phyloP scores from a whole-genome alignment of 2,329 filamentous ascomycete genomes.

The Endothia cerciana region DNA sequence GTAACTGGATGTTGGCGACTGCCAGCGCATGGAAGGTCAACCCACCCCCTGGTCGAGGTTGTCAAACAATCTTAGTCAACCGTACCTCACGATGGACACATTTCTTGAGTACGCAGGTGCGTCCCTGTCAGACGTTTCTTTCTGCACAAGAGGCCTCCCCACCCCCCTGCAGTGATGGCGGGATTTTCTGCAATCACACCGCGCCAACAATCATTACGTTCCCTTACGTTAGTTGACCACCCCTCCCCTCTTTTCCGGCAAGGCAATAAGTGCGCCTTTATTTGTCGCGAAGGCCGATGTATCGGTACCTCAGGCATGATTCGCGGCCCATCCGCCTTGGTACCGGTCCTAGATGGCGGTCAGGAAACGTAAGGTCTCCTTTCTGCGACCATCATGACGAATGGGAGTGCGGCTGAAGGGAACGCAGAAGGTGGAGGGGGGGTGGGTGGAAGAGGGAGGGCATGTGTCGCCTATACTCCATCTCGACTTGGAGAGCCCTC shows the following conservation, averaged over 20 bases:
- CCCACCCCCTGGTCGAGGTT: not conserved
- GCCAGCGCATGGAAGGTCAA: not conserved
- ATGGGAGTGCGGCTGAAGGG: not conserved
- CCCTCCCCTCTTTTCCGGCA: not conserved
- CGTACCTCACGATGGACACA: not conserved
- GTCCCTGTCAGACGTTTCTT: not conserved
- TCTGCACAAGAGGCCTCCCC: not conserved
- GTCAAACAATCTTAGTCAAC: not conserved
- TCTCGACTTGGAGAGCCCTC: not conserved
- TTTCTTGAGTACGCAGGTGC: not conserved
- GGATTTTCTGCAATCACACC: not conserved
- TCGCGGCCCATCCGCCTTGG: not conserved
- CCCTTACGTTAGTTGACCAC: not conserved
- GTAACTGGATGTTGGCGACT: not conserved
- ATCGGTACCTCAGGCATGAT: not conserved
- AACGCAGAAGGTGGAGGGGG: not conserved
- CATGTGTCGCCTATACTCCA: not conserved
- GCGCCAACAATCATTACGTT: not conserved
- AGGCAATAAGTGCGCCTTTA: not conserved
- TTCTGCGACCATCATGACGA: not conserved
- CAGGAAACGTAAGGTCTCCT: not conserved
- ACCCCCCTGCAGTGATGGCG: not conserved
- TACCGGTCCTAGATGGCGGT: not conserved
- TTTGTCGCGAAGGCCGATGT: not conserved
- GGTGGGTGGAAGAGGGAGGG: not conserved